These are phyloP conservation scores for Leccinum pallidistipes DNA, from an alignment of 1,284 basidiomycete genomes.

Conservation along the genomic window DNA sequence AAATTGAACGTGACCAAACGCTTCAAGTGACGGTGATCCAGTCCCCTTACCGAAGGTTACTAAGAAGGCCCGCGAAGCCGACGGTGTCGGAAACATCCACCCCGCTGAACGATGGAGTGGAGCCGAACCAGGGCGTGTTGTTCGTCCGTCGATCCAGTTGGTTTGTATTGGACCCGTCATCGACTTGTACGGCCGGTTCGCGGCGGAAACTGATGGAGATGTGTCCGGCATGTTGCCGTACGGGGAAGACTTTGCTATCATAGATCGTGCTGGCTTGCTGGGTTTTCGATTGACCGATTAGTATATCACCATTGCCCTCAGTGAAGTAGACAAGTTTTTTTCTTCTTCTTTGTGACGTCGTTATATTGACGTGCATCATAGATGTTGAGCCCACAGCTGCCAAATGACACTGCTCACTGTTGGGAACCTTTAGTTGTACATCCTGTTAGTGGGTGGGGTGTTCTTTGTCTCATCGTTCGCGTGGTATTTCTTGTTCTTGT, in stretches of 20 bases:
- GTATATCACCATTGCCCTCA: conserved; percentile 78
- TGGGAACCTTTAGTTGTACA: conserved; percentile 85
- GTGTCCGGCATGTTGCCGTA: conserved; percentile 57
- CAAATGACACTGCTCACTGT: conserved; percentile 86
- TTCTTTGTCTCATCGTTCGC: conserved; percentile 83
- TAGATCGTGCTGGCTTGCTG: conserved; percentile 81
- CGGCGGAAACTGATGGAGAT: conserved; percentile 95
- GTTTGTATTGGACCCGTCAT: conserved; percentile 92
- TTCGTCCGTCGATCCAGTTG: conserved; percentile 66
- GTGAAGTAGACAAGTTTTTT: conserved; percentile 48
- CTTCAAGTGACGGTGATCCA: background rate
- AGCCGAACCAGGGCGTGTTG: conserved; percentile 13
- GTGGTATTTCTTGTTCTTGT: conserved; percentile 90
- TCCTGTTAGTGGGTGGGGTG: conserved; percentile 67
- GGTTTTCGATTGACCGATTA: conserved; percentile 78
- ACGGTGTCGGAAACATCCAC: conserved; percentile 21
- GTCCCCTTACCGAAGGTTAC: conserved; percentile 19
- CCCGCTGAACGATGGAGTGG: conserved; percentile 21
- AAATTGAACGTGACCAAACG: background rate
- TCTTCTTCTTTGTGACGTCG: background rate
- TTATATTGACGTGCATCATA: conserved; percentile 27
- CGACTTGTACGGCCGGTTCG: conserved; percentile 91
- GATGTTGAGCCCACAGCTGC: conserved; percentile 91
- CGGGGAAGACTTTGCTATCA: conserved; percentile 58
- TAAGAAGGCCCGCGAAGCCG: conserved; percentile 28